Conservation (phyloP, 2,329 filamentous ascomycete species). For the Herpotrichia juniperi region DNA sequence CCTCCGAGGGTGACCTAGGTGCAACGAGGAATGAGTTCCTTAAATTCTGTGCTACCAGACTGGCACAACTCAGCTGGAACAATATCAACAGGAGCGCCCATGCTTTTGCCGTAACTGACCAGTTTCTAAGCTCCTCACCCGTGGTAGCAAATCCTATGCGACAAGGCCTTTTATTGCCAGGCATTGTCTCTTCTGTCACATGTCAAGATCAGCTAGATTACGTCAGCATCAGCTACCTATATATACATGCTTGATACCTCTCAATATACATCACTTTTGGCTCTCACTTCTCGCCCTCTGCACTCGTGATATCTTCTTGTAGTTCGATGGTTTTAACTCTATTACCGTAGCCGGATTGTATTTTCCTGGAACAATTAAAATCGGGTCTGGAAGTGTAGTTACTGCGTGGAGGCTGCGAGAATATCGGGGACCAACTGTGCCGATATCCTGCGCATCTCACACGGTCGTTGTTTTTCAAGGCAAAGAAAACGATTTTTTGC, state of each 20-base stretch:
- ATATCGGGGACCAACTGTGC: conserved; percentile 53
- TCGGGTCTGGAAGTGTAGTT: conserved; percentile 47
- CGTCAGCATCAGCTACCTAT: too few relatives aligned
- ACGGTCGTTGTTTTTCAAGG: conserved; percentile 41
- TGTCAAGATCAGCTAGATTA: too few relatives aligned
- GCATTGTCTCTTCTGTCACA: conserved; percentile 24
- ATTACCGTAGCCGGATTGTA: conserved; percentile 25
- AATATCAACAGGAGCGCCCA: conserved; percentile 53
- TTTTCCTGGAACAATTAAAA: conserved; percentile 25
- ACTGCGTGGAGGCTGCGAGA: conserved; percentile 46
- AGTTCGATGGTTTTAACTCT: conserved; percentile 50
- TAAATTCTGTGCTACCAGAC: not conserved
- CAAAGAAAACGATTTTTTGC: conserved; percentile 49
- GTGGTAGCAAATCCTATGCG: conserved; percentile 53
- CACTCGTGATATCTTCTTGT: too few relatives aligned
- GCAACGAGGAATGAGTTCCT: not conserved
- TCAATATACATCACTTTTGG: too few relatives aligned
- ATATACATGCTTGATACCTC: too few relatives aligned
- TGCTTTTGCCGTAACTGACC: conserved; percentile 49
- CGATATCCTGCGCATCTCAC: conserved; percentile 53
- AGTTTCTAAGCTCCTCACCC: conserved; percentile 55
- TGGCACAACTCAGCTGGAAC: conserved; percentile 50
- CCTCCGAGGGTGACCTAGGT: conserved; percentile 52
- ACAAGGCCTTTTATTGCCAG: conserved; percentile 43
- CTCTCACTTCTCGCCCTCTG: too few relatives aligned